Percentiles rank a stretch among this genome's conserved stretches.
phyloP scores from a whole-genome alignment of 495 filamentous ascomycete species.

The Aspergillus funiculosus region DNA sequence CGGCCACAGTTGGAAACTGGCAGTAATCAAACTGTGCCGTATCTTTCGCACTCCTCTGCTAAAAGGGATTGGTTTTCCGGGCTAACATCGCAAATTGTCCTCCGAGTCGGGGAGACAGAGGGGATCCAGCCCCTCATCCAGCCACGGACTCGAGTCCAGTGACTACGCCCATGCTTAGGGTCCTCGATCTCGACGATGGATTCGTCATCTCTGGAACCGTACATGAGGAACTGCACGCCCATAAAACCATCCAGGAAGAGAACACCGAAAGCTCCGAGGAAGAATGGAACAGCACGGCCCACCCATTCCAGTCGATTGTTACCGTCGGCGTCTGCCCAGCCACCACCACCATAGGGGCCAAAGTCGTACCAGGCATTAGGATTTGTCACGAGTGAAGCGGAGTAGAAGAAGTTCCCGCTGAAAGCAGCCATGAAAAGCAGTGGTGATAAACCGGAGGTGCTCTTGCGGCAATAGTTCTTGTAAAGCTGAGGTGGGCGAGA shows the following conservation, averaged over 20 bases:
- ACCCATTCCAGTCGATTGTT: constrained; percentile 55
- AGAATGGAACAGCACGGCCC: constrained; percentile 57
- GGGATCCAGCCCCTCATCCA: constrained; percentile 71
- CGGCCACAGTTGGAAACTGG: not conserved
- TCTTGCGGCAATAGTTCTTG: constrained; percentile 61
- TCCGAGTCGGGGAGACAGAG: constrained; percentile 29
- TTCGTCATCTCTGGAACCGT: constrained; percentile 41
- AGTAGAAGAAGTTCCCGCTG: constrained; percentile 69
- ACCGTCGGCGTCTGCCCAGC: constrained; percentile 59
- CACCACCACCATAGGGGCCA: constrained; percentile 57
- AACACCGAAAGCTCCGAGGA: constrained; percentile 65
- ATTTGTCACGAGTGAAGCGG: constrained; percentile 58
- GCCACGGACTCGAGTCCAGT: constrained; percentile 53
- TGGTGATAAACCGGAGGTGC: constrained; percentile 64
- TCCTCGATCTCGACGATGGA: constrained; percentile 30
- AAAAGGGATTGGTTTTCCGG: constrained; percentile 34
- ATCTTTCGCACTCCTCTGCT: constrained; percentile 26
- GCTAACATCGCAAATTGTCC: constrained; percentile 2
- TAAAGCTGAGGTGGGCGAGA: constrained; percentile 68
- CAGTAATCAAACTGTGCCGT: constrained; percentile 33
- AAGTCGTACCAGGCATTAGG: constrained; percentile 61
- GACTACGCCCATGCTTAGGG: constrained; percentile 34
- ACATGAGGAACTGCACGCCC: constrained; percentile 60
- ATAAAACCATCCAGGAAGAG: constrained; percentile 59
- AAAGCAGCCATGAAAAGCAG: constrained; percentile 67